Conservation (phyloP, 129 eudicot genomes). For the Smallanthus sonchifolius region DNA sequence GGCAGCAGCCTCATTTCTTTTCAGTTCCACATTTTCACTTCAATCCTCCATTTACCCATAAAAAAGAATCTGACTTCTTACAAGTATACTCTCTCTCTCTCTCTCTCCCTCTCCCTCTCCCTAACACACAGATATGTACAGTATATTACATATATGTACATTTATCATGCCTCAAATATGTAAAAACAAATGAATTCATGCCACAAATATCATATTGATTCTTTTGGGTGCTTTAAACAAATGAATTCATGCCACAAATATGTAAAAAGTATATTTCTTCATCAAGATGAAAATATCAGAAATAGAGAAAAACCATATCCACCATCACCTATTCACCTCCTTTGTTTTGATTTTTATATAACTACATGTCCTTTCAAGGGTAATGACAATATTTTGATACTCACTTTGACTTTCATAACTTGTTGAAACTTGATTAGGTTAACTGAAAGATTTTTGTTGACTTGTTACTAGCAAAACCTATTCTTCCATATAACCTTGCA, state of each 20-base stretch:
- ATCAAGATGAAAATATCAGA: not conserved
- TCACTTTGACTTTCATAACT: not conserved
- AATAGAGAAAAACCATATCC: not conserved
- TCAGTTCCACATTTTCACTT: constrained; percentile 33
- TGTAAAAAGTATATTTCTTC: not conserved
- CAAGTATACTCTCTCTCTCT: constrained; percentile 30
- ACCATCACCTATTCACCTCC: not conserved
- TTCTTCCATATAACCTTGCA: not conserved
- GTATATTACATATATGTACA: no score
- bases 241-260: not conserved
- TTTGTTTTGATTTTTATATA: not conserved
- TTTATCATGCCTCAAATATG: no score
- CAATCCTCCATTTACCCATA: constrained; percentile 41
- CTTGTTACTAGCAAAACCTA: not conserved
- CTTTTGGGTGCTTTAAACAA: not conserved
- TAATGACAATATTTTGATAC: not conserved
- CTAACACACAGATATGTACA: not conserved
- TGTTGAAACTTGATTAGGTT: not conserved
- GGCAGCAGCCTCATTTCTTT: constrained; percentile 42
- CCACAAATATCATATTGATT: not conserved
- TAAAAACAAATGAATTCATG: no score
- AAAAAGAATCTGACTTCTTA: constrained; percentile 39
- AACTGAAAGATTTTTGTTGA: not conserved
- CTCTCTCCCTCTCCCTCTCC: not conserved
- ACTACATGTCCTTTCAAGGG: not conserved